Conservation (phyloP, 2,329 filamentous ascomycete species). For the Aspergillus tanneri region DNA sequence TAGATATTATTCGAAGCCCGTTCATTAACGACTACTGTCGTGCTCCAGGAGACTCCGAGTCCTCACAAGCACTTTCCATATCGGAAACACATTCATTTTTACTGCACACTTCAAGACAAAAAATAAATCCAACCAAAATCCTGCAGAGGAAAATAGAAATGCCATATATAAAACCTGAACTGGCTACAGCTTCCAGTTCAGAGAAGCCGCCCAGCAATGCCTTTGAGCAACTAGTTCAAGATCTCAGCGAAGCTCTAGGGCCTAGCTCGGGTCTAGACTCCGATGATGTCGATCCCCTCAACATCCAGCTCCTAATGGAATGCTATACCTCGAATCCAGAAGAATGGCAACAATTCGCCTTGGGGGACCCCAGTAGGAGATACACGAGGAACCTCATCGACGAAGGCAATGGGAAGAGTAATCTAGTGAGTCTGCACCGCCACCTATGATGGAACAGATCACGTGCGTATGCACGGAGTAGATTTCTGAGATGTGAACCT, state of each 20-base stretch:
- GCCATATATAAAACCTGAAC: constrained; percentile 34
- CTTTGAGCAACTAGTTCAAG: constrained; percentile 70
- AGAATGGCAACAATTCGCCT: constrained; percentile 74
- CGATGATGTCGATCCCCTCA: constrained; percentile 72
- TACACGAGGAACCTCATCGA: constrained; percentile 91
- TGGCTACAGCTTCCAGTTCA: constrained; percentile 11
- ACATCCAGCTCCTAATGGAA: constrained; percentile 71
- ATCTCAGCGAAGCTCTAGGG: constrained; percentile 72
- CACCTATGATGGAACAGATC: background rate
- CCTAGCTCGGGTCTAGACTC: constrained; percentile 79
- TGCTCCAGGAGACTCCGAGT: no score
- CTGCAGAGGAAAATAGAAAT: constrained; percentile 21
- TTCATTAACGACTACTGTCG: no score
- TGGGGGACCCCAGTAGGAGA: constrained; percentile 65
- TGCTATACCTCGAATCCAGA: constrained; percentile 66
- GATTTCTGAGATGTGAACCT: background rate
- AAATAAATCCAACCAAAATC: background rate
- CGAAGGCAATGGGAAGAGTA: constrained; percentile 79
- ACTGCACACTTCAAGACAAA: background rate
- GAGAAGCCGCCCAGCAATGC: constrained; percentile 19
- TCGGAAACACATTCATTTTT: no score
- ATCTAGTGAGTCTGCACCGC: constrained; percentile 55
- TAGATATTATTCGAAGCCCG: no score
- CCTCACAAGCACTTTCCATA: no score
- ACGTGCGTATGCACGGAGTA: constrained; percentile 1